Base-by-base conservation (phyloP, 371 early-diverging fungal genomes). In the Amoeboradix gromovi region DNA sequence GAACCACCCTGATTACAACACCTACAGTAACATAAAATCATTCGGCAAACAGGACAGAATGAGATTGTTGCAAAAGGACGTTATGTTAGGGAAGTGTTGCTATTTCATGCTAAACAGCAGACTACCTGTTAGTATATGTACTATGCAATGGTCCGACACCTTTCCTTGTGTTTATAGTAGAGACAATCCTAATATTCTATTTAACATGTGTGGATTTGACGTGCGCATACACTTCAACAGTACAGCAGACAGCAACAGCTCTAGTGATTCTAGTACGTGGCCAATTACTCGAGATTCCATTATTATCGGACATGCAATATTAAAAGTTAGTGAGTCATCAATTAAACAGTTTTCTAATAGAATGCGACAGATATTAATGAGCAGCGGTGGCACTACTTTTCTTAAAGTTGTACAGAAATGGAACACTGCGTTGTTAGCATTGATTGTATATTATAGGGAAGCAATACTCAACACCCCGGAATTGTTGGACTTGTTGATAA, bases 101-200 rank as follows among this genome's bases (percentile, higher is more conserved):
- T 97, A 94, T 74, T 97, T 96, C 95, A 95, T 94, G 74, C 89
- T 97, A 76, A 91, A 91, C 79, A 94, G 93, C 75, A 84, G 98
- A 67, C 81, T 97, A 72, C 98, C 98, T 31, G 86, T 94, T 69
- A 91, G 91, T 28, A 80, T 97, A 72, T 92, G 96, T 0, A 91
- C 94, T 1, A 85, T 97, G 70, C 95, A 97, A 73, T 97, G 98
- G 98, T 92, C 91, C 48, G 91, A 92, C 72, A 85, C 86, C 17
- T 94, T 94, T 73, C 92, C 89, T 31, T 87, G 88, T 30, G 98
- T 95, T 1, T 97, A 94, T 77, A 89, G 89, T 71, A 86, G 85
- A 73, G 95, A 94, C 76, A 94, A 94, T 76, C 93, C 95, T 67
- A 94, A 94, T 78, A 74, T 98, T 74, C 81, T 94, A 66, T 95